A percentile compares a stretch with the other conserved stretches of the same genome.
Conservation (phyloP, 1,284 basidiomycete genomes). For the Rhodotorula sp. region DNA sequence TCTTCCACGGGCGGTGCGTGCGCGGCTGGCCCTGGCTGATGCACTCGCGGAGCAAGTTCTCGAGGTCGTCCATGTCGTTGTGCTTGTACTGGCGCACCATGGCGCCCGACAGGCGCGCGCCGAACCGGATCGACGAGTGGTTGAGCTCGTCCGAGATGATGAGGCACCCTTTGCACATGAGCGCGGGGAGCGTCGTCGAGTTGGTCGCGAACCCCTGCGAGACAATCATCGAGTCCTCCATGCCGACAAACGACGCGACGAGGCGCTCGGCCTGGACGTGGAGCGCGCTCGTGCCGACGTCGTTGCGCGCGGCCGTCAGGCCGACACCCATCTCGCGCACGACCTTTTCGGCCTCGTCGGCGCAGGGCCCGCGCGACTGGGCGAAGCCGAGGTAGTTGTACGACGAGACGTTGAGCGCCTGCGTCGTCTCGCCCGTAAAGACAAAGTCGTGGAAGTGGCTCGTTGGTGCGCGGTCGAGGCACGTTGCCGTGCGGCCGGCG, state of each 20-base stretch:
- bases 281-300: constrained; percentile 80
- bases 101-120: constrained; percentile 84
- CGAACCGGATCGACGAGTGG: constrained; percentile 93
- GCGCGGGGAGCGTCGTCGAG: constrained; percentile 88
- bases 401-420: constrained; percentile 92
- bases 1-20: constrained; percentile 98
- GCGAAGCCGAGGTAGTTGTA: constrained; percentile 99
- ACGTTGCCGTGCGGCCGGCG: constrained; percentile 86
- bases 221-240: constrained; percentile 83
- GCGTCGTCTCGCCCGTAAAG: constrained; percentile 75
- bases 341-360: constrained; percentile 69
- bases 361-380: constrained; percentile 86
- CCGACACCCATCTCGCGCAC: constrained; percentile 62
- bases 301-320: constrained; percentile 73
- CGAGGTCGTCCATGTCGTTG: constrained; percentile 86
- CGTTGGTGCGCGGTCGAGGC: constrained; percentile 78
- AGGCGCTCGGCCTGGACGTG: constrained; percentile 81
- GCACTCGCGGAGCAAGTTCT: constrained; percentile 79
- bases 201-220: constrained; percentile 99
- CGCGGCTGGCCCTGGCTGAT: constrained; percentile 97
- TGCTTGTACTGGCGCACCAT: constrained; percentile 94
- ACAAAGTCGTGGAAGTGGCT: constrained; percentile 81
- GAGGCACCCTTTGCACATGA: constrained; percentile 86
- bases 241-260: constrained; percentile 84
- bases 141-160: constrained; percentile 98